These are phyloP conservation scores for Tolypocladium endophyticum DNA, from an alignment of 2,329 filamentous ascomycete species.

Conservation along the genomic window DNA sequence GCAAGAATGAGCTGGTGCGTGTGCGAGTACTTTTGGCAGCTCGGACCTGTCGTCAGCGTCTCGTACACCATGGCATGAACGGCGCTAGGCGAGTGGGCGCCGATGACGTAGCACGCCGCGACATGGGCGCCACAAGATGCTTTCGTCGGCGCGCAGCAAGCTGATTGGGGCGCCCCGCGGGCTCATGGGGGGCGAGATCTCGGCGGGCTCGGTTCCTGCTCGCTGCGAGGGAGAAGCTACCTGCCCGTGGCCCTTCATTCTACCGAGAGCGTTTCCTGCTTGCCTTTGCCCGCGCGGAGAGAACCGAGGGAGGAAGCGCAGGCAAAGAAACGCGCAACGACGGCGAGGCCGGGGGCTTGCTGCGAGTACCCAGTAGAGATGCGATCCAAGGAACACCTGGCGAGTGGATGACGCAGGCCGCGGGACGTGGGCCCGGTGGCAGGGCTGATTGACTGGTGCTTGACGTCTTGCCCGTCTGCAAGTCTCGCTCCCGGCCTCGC, in stretches of 20 bases:
- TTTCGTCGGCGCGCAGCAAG: neutral
- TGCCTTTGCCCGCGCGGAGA: neutral
- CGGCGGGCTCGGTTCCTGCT: neutral
- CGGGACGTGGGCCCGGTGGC: constrained; percentile 8
- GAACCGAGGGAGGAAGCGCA: neutral
- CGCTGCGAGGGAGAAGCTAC: too few species aligned
- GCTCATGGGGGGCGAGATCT: neutral
- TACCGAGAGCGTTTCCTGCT: neutral
- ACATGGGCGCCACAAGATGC: neutral
- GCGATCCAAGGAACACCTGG: neutral
- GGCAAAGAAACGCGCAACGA: neutral
- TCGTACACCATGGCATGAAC: neutral
- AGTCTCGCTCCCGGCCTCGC: neutral
- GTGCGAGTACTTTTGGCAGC: neutral
- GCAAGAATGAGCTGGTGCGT: neutral
- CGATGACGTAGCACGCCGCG: neutral
- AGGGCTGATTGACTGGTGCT: constrained; percentile 8
- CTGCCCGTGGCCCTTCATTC: neutral
- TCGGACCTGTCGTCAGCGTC: too few species aligned
- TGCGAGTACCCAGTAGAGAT: neutral
- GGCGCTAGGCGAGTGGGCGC: neutral
- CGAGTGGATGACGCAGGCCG: constrained; percentile 23
- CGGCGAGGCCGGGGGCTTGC: neutral
- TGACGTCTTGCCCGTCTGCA: neutral
- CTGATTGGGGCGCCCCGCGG: neutral